Conservation (phyloP, 1,139 yeast genomes). For the Dujonia santamariae region DNA sequence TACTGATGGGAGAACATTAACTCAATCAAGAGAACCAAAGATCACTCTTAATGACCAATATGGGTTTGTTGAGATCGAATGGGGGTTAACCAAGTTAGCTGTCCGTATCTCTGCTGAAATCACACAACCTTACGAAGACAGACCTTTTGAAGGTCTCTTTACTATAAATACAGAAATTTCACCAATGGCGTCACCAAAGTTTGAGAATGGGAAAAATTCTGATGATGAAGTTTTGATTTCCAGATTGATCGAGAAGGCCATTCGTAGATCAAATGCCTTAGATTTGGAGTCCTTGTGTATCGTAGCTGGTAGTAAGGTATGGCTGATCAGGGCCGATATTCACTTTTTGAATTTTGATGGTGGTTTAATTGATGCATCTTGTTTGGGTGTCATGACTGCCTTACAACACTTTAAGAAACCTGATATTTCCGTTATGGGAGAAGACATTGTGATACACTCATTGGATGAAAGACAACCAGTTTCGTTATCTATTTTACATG, state of each 20-base stretch:
- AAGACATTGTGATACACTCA: conserved; percentile 61
- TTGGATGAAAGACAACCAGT: conserved; percentile 83
- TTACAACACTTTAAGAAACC: conserved; percentile 81
- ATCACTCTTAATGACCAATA: conserved; percentile 66
- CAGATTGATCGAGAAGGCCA: conserved; percentile 85
- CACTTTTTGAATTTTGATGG: conserved; percentile 91
- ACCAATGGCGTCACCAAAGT: conserved; percentile 84
- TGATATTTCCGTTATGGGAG: conserved; percentile 76
- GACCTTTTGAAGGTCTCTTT: conserved; percentile 93
- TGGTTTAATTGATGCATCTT: conserved; percentile 84
- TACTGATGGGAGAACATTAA: conserved; percentile 64
- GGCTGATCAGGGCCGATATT: conserved; percentile 87
- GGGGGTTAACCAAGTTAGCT: conserved; percentile 75
- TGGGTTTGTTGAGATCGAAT: conserved; percentile 75
- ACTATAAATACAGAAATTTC: conserved; percentile 80
- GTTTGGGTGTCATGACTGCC: conserved; percentile 87
- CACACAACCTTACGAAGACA: conserved; percentile 79
- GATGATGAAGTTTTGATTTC: conserved; percentile 79
- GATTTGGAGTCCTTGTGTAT: conserved; percentile 90
- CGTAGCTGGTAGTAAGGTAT: conserved; percentile 85
- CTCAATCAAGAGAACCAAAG: conserved; percentile 60
- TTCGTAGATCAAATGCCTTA: conserved; percentile 82
- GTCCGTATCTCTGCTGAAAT: conserved; percentile 80
- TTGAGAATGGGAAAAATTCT: conserved; percentile 68
- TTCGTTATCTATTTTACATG: conserved; percentile 78